These are phyloP conservation scores for Phaeosphaeria sp. DNA, from an alignment of 2,329 filamentous ascomycete species.

Conservation along the genomic window DNA sequence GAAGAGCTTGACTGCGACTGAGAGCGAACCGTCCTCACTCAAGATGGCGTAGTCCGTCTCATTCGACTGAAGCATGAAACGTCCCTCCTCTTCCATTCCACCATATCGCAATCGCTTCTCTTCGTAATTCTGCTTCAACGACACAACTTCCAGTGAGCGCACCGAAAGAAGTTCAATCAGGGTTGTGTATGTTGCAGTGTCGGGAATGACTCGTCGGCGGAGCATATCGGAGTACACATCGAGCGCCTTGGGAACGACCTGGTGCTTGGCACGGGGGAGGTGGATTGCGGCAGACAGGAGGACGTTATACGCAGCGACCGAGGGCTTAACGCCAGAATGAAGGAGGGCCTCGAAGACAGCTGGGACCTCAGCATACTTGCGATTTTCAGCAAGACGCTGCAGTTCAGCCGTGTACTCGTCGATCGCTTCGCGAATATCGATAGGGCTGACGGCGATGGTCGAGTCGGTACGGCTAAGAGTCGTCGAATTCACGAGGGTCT, in stretches of 20 bases:
- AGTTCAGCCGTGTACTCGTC: constrained; percentile 82
- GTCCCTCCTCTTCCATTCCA: constrained; percentile 81
- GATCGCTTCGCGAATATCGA: constrained; percentile 55
- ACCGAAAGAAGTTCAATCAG: constrained; percentile 82
- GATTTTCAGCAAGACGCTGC: constrained; percentile 71
- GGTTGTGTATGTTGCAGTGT: constrained; percentile 86
- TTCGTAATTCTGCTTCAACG: constrained; percentile 75
- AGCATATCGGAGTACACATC: constrained; percentile 98
- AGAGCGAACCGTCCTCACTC: constrained; percentile 84
- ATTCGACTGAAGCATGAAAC: constrained; percentile 87
- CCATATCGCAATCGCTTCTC: constrained; percentile 85
- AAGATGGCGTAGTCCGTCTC: constrained; percentile 88
- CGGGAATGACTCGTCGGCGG: constrained; percentile 78
- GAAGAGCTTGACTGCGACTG: constrained; percentile 85
- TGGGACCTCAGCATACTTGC: constrained; percentile 86
- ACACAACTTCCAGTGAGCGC: constrained; percentile 79
- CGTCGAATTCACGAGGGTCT: constrained; percentile 35
- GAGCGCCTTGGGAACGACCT: constrained; percentile 87
- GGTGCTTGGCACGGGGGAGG: constrained; percentile 77
- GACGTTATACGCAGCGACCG: constrained; percentile 88
- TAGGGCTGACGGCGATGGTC: constrained; percentile 66
- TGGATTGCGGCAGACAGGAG: constrained; percentile 84
- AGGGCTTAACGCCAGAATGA: constrained; percentile 79
- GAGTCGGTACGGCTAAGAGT: constrained; percentile 40
- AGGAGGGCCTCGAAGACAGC: constrained; percentile 91